Base-by-base conservation (phyloP, 2,329 filamentous ascomycete genomes). In the Ceratocystis papillata region DNA sequence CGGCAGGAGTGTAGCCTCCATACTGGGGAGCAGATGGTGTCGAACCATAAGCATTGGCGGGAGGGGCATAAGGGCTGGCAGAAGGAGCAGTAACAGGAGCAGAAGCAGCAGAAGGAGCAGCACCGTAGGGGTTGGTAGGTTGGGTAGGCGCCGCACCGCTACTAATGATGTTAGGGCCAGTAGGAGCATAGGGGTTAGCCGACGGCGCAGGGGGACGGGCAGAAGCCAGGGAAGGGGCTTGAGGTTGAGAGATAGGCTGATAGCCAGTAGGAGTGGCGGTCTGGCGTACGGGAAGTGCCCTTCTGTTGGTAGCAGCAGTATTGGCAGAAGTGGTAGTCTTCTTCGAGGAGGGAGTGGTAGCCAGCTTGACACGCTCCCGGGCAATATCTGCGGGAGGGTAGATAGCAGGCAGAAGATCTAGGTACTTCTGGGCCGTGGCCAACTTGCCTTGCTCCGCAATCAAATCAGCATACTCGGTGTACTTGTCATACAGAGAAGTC, bases 401-500 rank as follows among this genome's bases (percentile, higher is more conserved):
- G 69, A 86, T 85, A 50, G 81, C 78, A 17, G 94, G 94, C 59
- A 99, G 81, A 64, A 99, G 84, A 72, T 92, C 85, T 50, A 99
- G 83, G 73, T 99, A 99, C 75, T 89, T 92, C 76, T 96, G 88
- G 4, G 94, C 95, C 71, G 91, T 84, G 41, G 85, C 81, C 65
- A 99, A 79, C 71, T 95, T 89, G 12, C 95, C 94, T 73, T 96
- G 90, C 5, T 90, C 86, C 60, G 94, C 91, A 67, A 95, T 85
- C 70, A 99, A 92, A 73, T 99, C 93, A 15, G 94, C 93, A 74
- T 97, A 99, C 77, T 99, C 94, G 33, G 89, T 87, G 74, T 99
- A 99, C 77, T 96, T 96, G 74, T 91, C 87, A 75, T 99, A 99
- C 64, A 99, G 79, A 1, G 87, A 81, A 46, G 86, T 83, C 68